Evolutionary conservation across 148 eudicot genomes (phyloP), one percentile per base, ranked within the genome.

Genomic region (Polygonum aviculare): DNA sequence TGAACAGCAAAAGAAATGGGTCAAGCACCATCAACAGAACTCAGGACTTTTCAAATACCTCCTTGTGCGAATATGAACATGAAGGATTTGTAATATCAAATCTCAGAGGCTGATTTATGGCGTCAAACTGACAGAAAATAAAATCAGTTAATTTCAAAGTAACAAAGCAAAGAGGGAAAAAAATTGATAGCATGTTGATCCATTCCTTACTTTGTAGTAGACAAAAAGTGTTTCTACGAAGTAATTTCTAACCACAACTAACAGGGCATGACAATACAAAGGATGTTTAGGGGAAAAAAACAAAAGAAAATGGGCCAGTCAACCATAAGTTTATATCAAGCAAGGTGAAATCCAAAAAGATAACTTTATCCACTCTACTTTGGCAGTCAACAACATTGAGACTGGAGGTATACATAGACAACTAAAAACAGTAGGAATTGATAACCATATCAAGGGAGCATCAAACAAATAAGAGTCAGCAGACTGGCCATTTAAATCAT

Each of bases 11-110:
- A 77, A 35, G 8, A 60, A 55, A 65, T 73, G 65, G 44, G 40
- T 35, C 35, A n/a, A 38, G 63, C 52, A 65, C 76, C 65, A 54
- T 54, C 38, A 80, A 14, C 54, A 31, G 75, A 63, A 79, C 54
- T 74, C 45, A 21, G 57, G 21, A 77, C 26, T 51, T 55, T 65
- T 35, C 35, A 60, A 65, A 67, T 82, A 94, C 98, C 95, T 95
- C 98, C 82, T 95, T 95, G 78, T 87, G 83, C 60, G 96, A 80
- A 80, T 87, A 92, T 72, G 98, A 95, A 83, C 90, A 87, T 81
- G 94, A 89, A 55, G 96, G 83, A 75, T 88, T 87, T 48, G 83
- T 77, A 84, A 90, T 91, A 11, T 89, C 98, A 82, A 95, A 95
- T 85, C 94, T 89, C 82, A 95, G 79, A 38, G 85, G 84, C 69